Evolutionary conservation across 176 grass and related monocot species (phyloP).

Genomic region (Neostapfia colusana): DNA sequence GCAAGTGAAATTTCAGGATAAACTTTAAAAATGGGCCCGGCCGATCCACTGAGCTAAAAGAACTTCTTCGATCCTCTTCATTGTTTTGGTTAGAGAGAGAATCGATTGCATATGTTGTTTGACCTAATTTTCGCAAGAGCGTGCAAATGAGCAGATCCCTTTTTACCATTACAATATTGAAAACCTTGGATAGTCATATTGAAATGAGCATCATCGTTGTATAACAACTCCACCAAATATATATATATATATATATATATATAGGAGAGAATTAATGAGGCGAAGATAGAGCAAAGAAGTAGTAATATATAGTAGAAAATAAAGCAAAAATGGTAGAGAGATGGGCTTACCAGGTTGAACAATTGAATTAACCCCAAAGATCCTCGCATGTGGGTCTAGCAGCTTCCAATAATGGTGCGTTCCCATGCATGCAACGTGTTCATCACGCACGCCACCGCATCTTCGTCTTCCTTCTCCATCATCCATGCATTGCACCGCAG

Average conservation of each 20-base stretch:
- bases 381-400: conserved; percentile 34
- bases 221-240: conserved; percentile 44
- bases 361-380: conserved; percentile 36
- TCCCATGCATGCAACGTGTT: conserved; percentile 42
- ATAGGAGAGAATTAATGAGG: conserved; percentile 11
- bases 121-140: conserved; percentile 45
- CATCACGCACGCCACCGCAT: conserved; percentile 16
- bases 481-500: neutral
- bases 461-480: conserved; percentile 10
- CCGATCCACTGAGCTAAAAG: conserved; percentile 26
- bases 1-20: conserved; percentile 50
- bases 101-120: neutral
- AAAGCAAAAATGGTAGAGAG: conserved; percentile 24
- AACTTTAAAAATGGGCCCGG: conserved; percentile 27
- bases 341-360: conserved; percentile 43
- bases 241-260: too few species aligned
- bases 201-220: conserved; percentile 24
- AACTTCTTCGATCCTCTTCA: conserved; percentile 36
- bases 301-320: conserved; percentile 21
- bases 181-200: neutral
- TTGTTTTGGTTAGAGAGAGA: conserved; percentile 13
- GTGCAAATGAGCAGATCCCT: conserved; percentile 12
- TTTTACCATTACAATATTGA: conserved; percentile 19
- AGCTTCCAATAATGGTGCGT: conserved; percentile 38
- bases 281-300: conserved; percentile 27